These are phyloP conservation scores for Ophiostoma perfectum DNA, from an alignment of 2,329 filamentous ascomycete species.

Conservation along the genomic window DNA sequence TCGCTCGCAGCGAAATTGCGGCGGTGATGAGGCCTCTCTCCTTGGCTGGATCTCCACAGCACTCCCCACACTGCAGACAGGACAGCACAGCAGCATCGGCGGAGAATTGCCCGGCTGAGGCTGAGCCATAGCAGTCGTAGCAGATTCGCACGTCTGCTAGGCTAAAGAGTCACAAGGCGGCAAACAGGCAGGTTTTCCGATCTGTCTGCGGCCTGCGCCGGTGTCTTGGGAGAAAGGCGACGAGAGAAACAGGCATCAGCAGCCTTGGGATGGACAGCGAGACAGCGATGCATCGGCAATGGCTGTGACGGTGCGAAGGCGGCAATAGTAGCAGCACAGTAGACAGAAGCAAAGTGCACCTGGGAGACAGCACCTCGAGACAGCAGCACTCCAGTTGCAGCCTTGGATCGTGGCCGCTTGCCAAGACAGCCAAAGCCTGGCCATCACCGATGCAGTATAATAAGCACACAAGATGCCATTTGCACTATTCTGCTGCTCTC, in stretches of 20 bases:
- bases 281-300: too few relatives aligned
- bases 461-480: neutral
- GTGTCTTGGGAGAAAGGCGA: neutral
- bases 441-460: neutral
- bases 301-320: too few relatives aligned
- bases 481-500: neutral
- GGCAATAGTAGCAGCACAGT: neutral
- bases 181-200: neutral
- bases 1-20: neutral
- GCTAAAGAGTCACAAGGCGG: neutral
- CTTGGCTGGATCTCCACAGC: neutral
- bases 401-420: neutral
- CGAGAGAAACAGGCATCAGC: too few relatives aligned
- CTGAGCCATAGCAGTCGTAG: neutral
- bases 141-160: neutral
- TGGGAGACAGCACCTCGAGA: neutral
- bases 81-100: neutral
- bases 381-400: neutral
- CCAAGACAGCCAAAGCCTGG: conserved; percentile 5
- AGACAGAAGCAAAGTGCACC: neutral
- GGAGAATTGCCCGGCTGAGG: neutral
- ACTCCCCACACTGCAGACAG: neutral
- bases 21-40: neutral
- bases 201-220: neutral
- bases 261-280: too few relatives aligned